These are phyloP conservation scores for Epichloe amarillans DNA, from an alignment of 2,329 filamentous ascomycete genomes.

Conservation along the genomic window DNA sequence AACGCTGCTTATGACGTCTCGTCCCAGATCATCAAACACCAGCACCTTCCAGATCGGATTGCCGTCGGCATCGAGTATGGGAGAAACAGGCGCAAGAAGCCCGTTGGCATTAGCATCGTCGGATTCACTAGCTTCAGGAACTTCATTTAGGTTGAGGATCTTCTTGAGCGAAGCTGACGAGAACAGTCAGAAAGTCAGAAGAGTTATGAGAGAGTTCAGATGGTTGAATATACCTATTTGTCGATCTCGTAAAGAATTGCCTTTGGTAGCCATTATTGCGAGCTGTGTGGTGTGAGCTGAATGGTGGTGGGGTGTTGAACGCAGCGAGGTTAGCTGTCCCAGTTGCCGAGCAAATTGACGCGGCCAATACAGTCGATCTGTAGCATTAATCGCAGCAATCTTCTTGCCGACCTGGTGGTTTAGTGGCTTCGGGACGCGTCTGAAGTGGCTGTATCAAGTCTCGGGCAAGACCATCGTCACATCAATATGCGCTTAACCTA, in stretches of 20 bases:
- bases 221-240: slow-evolving; percentile 28
- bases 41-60: slow-evolving; percentile 97
- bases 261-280: slow-evolving; percentile 31
- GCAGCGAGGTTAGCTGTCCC: neutral
- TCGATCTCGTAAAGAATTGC: slow-evolving; percentile 35
- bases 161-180: slow-evolving; percentile 74
- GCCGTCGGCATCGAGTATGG: slow-evolving; percentile 73
- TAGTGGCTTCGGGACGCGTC: neutral
- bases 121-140: slow-evolving; percentile 42
- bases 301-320: neutral
- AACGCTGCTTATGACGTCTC: slow-evolving; percentile 95
- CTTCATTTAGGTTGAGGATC: slow-evolving; percentile 87
- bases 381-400: neutral
- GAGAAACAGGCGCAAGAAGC: slow-evolving; percentile 54
- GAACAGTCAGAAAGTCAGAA: neutral
- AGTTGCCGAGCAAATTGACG: neutral
- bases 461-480: neutral
- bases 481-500: neutral
- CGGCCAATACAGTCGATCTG: neutral
- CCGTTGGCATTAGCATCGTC: slow-evolving; percentile 53
- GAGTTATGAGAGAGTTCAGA: neutral
- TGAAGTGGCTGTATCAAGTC: neutral
- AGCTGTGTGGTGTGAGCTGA: neutral
- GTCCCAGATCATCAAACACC: slow-evolving; percentile 81
- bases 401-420: neutral